These are phyloP conservation scores for Taphrina deformans DNA, from an alignment of 1,139 yeast genomes.

Conservation along the genomic window DNA sequence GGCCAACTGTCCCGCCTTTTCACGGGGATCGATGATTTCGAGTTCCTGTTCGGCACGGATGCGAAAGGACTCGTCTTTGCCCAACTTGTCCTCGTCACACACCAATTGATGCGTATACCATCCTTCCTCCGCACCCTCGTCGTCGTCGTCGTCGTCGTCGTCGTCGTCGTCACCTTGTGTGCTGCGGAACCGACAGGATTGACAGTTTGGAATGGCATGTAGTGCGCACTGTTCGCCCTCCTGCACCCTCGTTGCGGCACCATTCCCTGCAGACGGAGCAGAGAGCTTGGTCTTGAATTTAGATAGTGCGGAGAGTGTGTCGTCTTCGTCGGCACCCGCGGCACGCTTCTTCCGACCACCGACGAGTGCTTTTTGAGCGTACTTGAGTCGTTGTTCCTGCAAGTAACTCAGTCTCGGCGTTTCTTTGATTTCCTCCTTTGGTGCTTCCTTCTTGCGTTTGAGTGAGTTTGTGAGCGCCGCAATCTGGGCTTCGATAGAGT, in stretches of 20 bases:
- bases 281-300: conserved; percentile 42
- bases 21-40: conserved; percentile 37
- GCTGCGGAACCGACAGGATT: conserved; percentile 41
- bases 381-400: conserved; percentile 38
- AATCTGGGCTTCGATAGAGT: conserved; percentile 21
- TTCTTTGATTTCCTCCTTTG: neutral
- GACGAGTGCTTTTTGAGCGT: conserved; percentile 33
- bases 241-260: neutral
- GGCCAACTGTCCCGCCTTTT: conserved; percentile 26
- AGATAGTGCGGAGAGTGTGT: conserved; percentile 39
- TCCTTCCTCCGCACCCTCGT: conserved; percentile 36
- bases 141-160: conserved; percentile 42
- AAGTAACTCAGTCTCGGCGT: conserved; percentile 36
- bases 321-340: conserved; percentile 34
- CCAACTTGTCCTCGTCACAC: conserved; percentile 37
- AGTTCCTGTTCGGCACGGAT: conserved; percentile 28
- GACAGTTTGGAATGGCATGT: conserved; percentile 40
- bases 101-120: conserved; percentile 37
- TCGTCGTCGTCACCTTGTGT: conserved; percentile 24
- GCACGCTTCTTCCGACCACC: conserved; percentile 33
- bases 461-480: conserved; percentile 24
- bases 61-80: conserved; percentile 34
- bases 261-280: too few species aligned
- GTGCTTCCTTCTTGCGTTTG: conserved; percentile 1
- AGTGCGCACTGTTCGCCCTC: conserved; percentile 9